Conservation (phyloP, 108 stramenopile genomes). For the Chaetoceros muelleri region DNA sequence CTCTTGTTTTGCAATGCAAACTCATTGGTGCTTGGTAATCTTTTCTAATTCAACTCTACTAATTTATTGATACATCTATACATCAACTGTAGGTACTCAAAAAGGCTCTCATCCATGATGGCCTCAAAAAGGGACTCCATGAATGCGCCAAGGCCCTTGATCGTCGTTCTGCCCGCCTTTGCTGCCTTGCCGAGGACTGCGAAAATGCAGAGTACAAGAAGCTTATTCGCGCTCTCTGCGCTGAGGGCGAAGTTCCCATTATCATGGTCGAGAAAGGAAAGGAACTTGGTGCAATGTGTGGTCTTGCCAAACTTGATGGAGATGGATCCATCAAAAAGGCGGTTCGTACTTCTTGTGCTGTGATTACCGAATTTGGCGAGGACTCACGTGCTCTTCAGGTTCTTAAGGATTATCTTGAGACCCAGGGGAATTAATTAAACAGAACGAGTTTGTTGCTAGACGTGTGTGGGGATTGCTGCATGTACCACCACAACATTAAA, state of each 20-base stretch:
- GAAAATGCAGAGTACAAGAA: slow-evolving; percentile 98
- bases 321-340: slow-evolving; percentile 97
- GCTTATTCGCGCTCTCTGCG: slow-evolving; percentile 97
- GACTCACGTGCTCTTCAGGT: slow-evolving; percentile 91
- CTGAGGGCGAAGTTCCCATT: slow-evolving; percentile 94
- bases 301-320: slow-evolving; percentile 94
- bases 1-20: slow-evolving; percentile 2
- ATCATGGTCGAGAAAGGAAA: slow-evolving; percentile 94
- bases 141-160: slow-evolving; percentile 99
- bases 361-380: slow-evolving; percentile 99
- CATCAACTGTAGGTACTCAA: slow-evolving; percentile 70
- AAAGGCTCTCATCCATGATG: slow-evolving; percentile 96
- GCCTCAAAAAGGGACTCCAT: slow-evolving; percentile 97
- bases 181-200: slow-evolving; percentile 98
- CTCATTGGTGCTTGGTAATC: background rate
- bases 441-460: slow-evolving; percentile 18
- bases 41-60: too few relatives aligned
- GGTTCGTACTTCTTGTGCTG: slow-evolving; percentile 92
- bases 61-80: background rate
- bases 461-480: too few relatives aligned
- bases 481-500: too few relatives aligned
- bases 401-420: slow-evolving; percentile 95
- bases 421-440: slow-evolving; percentile 74
- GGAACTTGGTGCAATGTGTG: slow-evolving; percentile 96
- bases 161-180: slow-evolving; percentile 91